Base-by-base conservation (phyloP, 2,329 filamentous ascomycete species). In the Amphichorda felina region DNA sequence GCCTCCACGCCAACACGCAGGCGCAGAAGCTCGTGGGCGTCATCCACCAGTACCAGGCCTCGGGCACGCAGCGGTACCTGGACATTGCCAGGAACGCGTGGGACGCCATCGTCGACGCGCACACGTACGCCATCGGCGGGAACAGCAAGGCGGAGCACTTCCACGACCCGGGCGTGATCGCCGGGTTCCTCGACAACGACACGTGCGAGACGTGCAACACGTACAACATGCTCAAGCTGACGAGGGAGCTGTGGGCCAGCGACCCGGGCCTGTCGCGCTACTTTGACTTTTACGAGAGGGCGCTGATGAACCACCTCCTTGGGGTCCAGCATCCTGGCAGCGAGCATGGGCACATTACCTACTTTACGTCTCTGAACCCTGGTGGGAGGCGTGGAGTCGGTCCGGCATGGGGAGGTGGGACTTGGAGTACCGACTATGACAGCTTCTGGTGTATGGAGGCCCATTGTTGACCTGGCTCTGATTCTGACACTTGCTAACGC, bases 371-470 rank as follows among this genome's bases (percentile, higher is more conserved):
- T 1, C 56, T 72, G 1, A 64, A 62, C 28, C 53, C 68, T 0
- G 65, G 68, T 5, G 64, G 60, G 0, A 50, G 48, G 0, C 58
- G 66, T 2, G 68, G 67, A 3, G 52, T 71, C 4, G 68, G 68
- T 0, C 67, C 68, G 16, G 66, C 64, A 0, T 68, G 63, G 68
- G 67, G 68, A 7, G 66, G 68, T 0, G 67, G 68, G 17, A 70
- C 64, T 0, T 72, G 65, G 64, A 66, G 62, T 30, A 71, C 68
- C 1, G 66, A 70, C 40, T 67, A 70, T 42, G 50, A 64, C 33
- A 65, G 62, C 0, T 67, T 69, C 47, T 71, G 68, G 68, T 72
- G 67, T n/a, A n/a, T n/a, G n/a, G n/a, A n/a, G n/a, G n/a, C n/a
- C n/a, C n/a, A n/a, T n/a, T n/a, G n/a, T n/a, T n/a, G n/a, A n/a